Evolutionary conservation across 805 yeast species (phyloP).

Genomic region (Zygosaccharomyces bailii): DNA sequence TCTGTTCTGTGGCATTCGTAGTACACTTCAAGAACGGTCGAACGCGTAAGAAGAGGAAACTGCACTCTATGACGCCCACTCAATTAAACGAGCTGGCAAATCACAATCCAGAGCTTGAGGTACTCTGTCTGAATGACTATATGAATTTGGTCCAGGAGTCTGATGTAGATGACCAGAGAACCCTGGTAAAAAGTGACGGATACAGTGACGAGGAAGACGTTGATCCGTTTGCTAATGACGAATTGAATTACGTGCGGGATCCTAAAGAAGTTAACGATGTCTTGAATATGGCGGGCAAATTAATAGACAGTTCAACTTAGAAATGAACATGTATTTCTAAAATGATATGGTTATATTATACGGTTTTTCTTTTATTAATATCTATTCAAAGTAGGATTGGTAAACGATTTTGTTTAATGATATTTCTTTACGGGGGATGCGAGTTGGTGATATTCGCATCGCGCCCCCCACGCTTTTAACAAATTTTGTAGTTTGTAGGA

Average conservation of each 20-base stretch:
- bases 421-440: neutral
- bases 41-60: slow-evolving; percentile 20
- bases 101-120: slow-evolving; percentile 16
- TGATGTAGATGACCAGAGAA: slow-evolving; percentile 8
- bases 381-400: no score
- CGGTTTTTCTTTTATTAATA: neutral
- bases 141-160: slow-evolving; percentile 11
- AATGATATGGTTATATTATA: neutral
- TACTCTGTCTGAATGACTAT: slow-evolving; percentile 18
- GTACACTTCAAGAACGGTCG: slow-evolving; percentile 18
- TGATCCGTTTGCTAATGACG: slow-evolving; percentile 17
- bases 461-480: neutral
- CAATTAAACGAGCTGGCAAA: slow-evolving; percentile 15
- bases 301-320: slow-evolving; percentile 11
- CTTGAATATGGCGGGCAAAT: slow-evolving; percentile 13
- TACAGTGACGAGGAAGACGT: slow-evolving; percentile 7
- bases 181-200: slow-evolving; percentile 5
- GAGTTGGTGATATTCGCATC: slow-evolving; percentile 1
- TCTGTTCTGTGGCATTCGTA: slow-evolving; percentile 39
- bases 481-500: neutral
- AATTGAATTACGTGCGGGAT: slow-evolving; percentile 19
- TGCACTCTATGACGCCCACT: slow-evolving; percentile 11
- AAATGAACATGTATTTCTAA: neutral
- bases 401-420: neutral
- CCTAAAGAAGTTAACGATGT: slow-evolving; percentile 19